Evolutionary conservation across 257 asterid genomes (phyloP).

Genomic region (Nemophila menziesii): DNA sequence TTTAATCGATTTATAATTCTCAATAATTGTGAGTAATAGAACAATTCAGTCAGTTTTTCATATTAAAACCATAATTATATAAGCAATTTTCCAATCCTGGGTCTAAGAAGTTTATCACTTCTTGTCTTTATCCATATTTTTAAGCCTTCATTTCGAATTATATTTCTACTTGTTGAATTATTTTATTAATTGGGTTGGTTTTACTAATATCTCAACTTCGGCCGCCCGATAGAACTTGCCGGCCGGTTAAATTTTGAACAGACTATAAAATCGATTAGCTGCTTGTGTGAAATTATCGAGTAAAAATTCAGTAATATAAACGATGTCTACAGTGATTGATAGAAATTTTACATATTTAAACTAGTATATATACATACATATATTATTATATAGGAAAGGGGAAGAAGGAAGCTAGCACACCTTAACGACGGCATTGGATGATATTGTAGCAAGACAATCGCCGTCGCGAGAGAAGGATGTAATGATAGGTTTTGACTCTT

Average conservation of each 20-base stretch:
- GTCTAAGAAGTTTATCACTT: not conserved
- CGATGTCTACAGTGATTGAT: not conserved
- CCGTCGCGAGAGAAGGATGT: slow-evolving; percentile 19
- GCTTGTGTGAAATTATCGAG: not conserved
- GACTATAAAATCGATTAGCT: no score
- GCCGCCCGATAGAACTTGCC: not conserved
- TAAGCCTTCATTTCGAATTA: not conserved
- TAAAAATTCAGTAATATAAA: no score
- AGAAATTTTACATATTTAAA: no score
- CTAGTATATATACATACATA: not conserved
- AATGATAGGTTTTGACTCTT: slow-evolving; percentile 14
- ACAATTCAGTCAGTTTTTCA: not conserved
- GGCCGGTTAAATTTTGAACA: not conserved
- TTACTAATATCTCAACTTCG: not conserved
- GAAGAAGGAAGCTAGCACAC: slow-evolving; percentile 5
- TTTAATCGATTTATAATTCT: not conserved
- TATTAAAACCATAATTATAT: not conserved
- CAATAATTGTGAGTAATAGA: not conserved
- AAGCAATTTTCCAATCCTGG: not conserved
- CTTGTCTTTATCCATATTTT: not conserved
- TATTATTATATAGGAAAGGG: not conserved
- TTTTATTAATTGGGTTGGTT: not conserved
- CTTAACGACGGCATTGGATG: slow-evolving; percentile 16
- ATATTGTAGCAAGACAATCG: slow-evolving; percentile 16
- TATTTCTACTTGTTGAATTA: not conserved